Conservation (phyloP, 2,329 filamentous ascomycete genomes). For the Chrysoporthe cubensis region DNA sequence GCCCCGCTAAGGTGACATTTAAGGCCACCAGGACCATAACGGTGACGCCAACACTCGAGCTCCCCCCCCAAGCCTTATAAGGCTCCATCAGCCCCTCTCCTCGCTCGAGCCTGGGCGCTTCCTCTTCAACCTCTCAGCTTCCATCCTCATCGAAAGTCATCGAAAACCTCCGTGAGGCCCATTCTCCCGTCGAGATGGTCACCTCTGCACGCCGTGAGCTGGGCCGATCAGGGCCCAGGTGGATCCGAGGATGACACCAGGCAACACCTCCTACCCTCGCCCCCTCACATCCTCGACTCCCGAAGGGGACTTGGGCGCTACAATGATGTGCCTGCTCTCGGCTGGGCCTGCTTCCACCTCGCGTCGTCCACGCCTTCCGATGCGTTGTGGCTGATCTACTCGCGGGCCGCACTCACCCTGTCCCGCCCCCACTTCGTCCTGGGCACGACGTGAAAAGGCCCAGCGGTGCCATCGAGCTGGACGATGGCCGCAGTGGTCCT, state of each 20-base stretch:
- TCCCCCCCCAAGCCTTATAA: neutral
- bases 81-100: neutral
- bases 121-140: neutral
- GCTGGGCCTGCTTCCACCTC: neutral
- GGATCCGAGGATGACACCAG: neutral
- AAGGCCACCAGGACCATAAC: neutral
- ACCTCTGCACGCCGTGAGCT: neutral
- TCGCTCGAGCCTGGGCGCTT: neutral
- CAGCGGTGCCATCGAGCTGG: constrained; percentile 19
- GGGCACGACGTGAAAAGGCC: constrained; percentile 48
- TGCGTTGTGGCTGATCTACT: neutral
- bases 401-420: neutral
- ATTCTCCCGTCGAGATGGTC: neutral
- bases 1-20: neutral
- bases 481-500: constrained; percentile 35
- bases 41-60: neutral
- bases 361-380: neutral
- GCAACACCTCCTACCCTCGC: neutral
- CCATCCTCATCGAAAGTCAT: neutral
- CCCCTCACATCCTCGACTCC: neutral
- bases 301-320: neutral
- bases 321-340: neutral
- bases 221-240: neutral
- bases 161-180: neutral
- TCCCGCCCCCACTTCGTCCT: constrained; percentile 36